A percentile compares a stretch with the other conserved stretches of the same genome.
Evolutionary conservation across 2,329 filamentous ascomycete species (phyloP).

Genomic region (Colletotrichum musae): DNA sequence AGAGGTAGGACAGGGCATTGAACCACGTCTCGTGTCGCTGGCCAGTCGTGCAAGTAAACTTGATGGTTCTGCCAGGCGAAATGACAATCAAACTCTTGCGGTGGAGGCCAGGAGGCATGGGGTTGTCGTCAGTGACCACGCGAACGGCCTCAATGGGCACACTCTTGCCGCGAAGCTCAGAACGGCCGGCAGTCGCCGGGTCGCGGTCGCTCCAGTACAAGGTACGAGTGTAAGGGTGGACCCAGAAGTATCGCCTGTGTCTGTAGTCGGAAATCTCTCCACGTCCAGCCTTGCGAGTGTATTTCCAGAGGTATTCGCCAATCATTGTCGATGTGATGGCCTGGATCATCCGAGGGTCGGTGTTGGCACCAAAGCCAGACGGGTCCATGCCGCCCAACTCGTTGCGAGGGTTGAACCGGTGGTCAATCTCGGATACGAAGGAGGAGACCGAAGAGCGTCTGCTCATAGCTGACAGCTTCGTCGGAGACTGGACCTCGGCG

Average conservation of each 20-base stretch:
- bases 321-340: conserved; percentile 99
- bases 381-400: conserved; percentile 65
- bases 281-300: conserved; percentile 94
- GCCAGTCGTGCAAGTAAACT: conserved; percentile 94
- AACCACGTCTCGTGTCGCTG: conserved; percentile 99
- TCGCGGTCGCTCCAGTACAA: conserved; percentile 97
- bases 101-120: conserved; percentile 93
- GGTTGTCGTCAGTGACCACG: conserved; percentile 94
- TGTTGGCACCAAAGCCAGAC: conserved; percentile 76
- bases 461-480: conserved; percentile 57
- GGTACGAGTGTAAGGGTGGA: conserved; percentile 96
- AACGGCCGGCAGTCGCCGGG: conserved; percentile 82
- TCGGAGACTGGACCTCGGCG: conserved; percentile 64
- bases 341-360: conserved; percentile 98
- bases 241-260: conserved; percentile 98
- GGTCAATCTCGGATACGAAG: conserved; percentile 94
- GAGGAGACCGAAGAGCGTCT: conserved; percentile 92
- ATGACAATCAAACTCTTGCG: conserved; percentile 93
- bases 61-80: conserved; percentile 88
- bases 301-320: conserved; percentile 98
- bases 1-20: conserved; percentile 93
- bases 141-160: conserved; percentile 93
- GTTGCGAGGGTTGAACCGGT: conserved; percentile 83
- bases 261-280: conserved; percentile 90
- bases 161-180: conserved; percentile 86